Conservation (phyloP, 495 filamentous ascomycete species). For the Talaromyces wortmannii region DNA sequence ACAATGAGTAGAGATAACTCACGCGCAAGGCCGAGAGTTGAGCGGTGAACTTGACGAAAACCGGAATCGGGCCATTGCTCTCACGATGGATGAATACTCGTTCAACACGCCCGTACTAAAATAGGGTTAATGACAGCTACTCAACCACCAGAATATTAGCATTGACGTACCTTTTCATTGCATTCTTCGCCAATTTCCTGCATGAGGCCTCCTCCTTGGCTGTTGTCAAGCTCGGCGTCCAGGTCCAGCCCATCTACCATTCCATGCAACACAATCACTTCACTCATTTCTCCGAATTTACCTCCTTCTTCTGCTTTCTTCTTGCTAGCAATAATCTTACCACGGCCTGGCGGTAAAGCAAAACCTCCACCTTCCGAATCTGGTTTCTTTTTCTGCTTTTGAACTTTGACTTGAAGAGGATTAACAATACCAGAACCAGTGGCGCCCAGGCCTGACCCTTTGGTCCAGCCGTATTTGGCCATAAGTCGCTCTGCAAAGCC, state of each 20-base stretch:
- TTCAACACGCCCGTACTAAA: constrained; percentile 78
- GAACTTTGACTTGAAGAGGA: constrained; percentile 72
- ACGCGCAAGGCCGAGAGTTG: constrained; percentile 75
- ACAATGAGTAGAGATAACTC: constrained; percentile 20
- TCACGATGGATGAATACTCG: constrained; percentile 64
- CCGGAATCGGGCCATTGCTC: constrained; percentile 45
- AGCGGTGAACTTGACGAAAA: constrained; percentile 88
- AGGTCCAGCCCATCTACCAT: constrained; percentile 83
- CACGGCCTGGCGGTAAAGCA: constrained; percentile 58
- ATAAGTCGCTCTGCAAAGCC: constrained; percentile 82
- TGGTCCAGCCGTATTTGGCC: constrained; percentile 87
- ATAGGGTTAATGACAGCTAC: neutral
- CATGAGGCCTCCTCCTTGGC: constrained; percentile 60
- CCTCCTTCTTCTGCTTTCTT: constrained; percentile 43
- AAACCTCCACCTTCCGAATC: constrained; percentile 78
- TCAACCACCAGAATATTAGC: neutral
- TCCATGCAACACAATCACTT: constrained; percentile 68
- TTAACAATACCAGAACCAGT: constrained; percentile 72
- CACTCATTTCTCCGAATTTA: constrained; percentile 68
- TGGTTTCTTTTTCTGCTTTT: constrained; percentile 72
- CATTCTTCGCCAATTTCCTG: constrained; percentile 96
- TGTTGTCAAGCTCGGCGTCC: constrained; percentile 52
- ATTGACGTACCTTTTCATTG: constrained; percentile 53
- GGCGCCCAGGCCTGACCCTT: constrained; percentile 81
- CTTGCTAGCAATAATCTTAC: constrained; percentile 69